Conservation (phyloP, 2,329 filamentous ascomycete species). For the Ceratocystis ficicola region DNA sequence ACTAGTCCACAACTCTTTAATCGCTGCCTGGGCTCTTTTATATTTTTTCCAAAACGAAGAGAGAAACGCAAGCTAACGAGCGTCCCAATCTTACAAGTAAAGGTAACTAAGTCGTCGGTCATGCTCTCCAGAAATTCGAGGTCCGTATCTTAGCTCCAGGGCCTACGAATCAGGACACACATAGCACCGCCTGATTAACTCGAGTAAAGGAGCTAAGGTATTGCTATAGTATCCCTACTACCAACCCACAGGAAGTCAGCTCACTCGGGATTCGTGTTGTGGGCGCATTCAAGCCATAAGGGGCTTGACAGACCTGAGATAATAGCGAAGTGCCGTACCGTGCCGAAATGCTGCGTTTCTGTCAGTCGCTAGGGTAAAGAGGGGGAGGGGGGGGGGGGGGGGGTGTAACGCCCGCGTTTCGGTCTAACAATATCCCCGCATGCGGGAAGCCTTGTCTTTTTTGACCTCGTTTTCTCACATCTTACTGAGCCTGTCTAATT, state of each 20-base stretch:
- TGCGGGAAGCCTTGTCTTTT: neutral
- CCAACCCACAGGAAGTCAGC: neutral
- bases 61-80: neutral
- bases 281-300: neutral
- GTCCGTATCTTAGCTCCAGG: neutral
- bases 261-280: neutral
- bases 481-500: no score
- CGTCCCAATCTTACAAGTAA: neutral
- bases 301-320: neutral
- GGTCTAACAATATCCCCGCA: neutral
- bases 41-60: neutral
- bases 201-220: neutral
- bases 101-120: neutral
- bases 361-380: neutral
- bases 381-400: neutral
- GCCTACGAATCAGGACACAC: neutral
- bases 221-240: neutral
- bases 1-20: neutral
- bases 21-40: neutral
- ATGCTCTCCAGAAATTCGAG: neutral
- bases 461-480: neutral
- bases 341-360: constrained; percentile 3
- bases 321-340: constrained; percentile 9
- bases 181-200: neutral
- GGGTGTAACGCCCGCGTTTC: neutral